Evolutionary conservation across 495 filamentous ascomycete genomes (phyloP).

Genomic region (Aspergillus carlsbadensis): DNA sequence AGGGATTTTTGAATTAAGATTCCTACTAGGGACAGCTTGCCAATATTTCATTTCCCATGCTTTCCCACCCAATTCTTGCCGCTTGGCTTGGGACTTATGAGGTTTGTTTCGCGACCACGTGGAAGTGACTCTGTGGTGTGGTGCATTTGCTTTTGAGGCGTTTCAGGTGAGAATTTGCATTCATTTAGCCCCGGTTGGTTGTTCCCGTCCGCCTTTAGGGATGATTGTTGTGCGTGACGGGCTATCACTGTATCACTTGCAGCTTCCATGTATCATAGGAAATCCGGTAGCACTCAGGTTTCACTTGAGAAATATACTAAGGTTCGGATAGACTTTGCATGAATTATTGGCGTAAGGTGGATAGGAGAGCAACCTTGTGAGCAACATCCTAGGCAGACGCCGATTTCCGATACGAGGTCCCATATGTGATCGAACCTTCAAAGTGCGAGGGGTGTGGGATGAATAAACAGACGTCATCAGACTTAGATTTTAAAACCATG

Average conservation of each 20-base stretch:
- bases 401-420: too few species aligned
- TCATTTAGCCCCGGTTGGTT: conserved; percentile 1
- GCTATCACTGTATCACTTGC: conserved; percentile 13
- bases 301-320: conserved; percentile 4
- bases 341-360: not conserved
- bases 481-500: not conserved
- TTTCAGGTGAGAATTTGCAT: not conserved
- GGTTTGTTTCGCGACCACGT: not conserved
- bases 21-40: not conserved
- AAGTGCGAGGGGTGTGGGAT: too few species aligned
- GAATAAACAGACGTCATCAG: not conserved
- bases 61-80: not conserved
- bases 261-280: conserved; percentile 19
- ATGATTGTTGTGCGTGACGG: conserved; percentile 5
- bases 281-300: not conserved
- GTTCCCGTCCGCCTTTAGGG: not conserved
- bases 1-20: conserved; percentile 93
- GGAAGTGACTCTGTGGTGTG: not conserved
- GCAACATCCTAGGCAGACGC: too few species aligned
- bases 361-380: too few species aligned
- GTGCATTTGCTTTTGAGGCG: conserved; percentile 8
- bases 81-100: not conserved
- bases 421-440: not conserved
- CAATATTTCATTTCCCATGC: not conserved
- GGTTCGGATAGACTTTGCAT: conserved; percentile 8